Percentiles rank a stretch among this genome's conserved stretches.
These are phyloP conservation scores for Suhomyces coccinellae DNA, from an alignment of 1,139 yeast species.

Conservation along the genomic window DNA sequence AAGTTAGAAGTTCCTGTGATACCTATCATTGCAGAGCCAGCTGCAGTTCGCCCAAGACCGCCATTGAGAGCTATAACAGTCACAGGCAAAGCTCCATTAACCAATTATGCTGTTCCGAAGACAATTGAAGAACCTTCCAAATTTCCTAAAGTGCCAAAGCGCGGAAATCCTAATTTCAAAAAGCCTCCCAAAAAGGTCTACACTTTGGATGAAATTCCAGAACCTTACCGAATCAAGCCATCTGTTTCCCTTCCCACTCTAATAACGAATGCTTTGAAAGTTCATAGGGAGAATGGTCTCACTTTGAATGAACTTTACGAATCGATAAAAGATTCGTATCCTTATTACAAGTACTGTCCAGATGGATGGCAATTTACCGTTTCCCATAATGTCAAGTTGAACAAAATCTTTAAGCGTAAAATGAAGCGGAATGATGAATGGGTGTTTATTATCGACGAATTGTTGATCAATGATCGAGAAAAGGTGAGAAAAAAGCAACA, in stretches of 20 bases:
- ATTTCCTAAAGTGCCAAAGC: slow-evolving; percentile 51
- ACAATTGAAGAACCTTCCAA: slow-evolving; percentile 34
- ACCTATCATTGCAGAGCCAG: slow-evolving; percentile 24
- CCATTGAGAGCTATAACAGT: slow-evolving; percentile 31
- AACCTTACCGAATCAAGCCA: slow-evolving; percentile 81
- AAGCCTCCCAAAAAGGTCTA: slow-evolving; percentile 60
- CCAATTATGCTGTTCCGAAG: slow-evolving; percentile 38
- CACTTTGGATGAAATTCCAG: slow-evolving; percentile 78
- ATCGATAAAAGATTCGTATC: slow-evolving; percentile 82
- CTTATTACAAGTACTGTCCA: slow-evolving; percentile 88
- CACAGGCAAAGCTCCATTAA: slow-evolving; percentile 22
- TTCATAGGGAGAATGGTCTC: slow-evolving; percentile 68
- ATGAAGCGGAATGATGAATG: slow-evolving; percentile 83
- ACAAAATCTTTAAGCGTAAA: slow-evolving; percentile 78
- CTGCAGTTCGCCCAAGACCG: slow-evolving; percentile 20
- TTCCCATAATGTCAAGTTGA: slow-evolving; percentile 81
- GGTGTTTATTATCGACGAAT: slow-evolving; percentile 90
- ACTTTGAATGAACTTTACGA: slow-evolving; percentile 83
- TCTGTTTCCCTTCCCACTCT: slow-evolving; percentile 74
- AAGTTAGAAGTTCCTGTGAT: slow-evolving; percentile 39
- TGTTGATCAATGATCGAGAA: slow-evolving; percentile 78
- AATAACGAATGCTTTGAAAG: slow-evolving; percentile 74
- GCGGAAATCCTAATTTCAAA: slow-evolving; percentile 27
- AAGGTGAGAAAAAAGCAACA: slow-evolving; percentile 68
- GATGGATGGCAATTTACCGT: slow-evolving; percentile 98